Base-by-base conservation (phyloP, 2,329 filamentous ascomycete genomes). In the Epichloe hybrida region DNA sequence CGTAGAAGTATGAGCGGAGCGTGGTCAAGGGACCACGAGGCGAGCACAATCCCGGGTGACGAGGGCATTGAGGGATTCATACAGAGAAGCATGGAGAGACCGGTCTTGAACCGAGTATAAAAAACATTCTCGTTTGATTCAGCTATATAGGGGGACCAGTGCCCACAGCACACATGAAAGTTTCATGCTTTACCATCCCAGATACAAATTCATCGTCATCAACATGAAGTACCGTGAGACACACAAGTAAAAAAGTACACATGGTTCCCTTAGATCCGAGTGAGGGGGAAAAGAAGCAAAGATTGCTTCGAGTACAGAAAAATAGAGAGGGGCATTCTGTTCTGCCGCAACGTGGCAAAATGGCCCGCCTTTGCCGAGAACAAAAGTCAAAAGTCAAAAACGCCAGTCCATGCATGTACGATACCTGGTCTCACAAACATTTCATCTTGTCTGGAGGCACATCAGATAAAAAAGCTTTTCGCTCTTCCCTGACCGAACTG, bases 1-100 rank as follows among this genome's bases (percentile, higher is more conserved):
- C 0, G 70, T 73, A 5, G 78, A 17, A 17, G 2, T 57, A 69
- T 38, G 83, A 87, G 65, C 70, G 73, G n/a, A 87, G 83, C 59
- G 68, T 86, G 2, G 17, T 17, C 17, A 17, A 17, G 17, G 17
- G 17, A 17, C 17, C 17, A 17, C 17, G 17, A 17, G 17, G 17
- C 17, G 17, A 17, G 17, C 1, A 17, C 17, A 17, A 17, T 17
- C 17, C 17, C 17, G 17, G 17, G 17, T 17, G 17, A 17, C 17
- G 17, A 17, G 17, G 17, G 17, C 17, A 17, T 17, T 17, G 17
- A 17, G 17, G 17, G 17, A 17, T 17, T 17, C 17, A 17, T 17
- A 17, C 17, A 17, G 17, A 17, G 17, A 17, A 2, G 17, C 17
- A 17, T 17, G 17, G 17, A 17, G 17, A 17, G 17, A 17, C 17